Conservation (phyloP, 352 stramenopile species). For the Hyaloperonospora arabidopsidis region DNA sequence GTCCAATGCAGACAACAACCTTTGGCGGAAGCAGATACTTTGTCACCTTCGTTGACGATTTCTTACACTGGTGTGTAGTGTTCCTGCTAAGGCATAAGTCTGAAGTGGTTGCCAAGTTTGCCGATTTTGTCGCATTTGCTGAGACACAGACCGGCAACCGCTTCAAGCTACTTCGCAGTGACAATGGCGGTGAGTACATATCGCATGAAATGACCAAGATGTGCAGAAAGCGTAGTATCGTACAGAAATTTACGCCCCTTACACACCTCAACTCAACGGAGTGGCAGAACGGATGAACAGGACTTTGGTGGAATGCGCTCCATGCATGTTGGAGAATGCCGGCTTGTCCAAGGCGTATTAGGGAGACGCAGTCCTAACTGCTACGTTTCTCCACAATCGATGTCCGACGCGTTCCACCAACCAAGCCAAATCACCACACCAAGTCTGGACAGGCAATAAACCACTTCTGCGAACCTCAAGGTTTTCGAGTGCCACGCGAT, state of each 20-base stretch:
- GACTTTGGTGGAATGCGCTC: conserved; percentile 1
- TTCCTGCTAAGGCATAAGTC: conserved; percentile 13
- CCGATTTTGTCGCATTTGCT: conserved; percentile 7
- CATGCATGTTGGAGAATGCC: conserved; percentile 5
- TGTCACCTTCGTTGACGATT: conserved; percentile 2
- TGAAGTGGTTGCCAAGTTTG: conserved; percentile 16
- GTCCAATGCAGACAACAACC: conserved; percentile 4
- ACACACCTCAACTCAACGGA: conserved; percentile 17
- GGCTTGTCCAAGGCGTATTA: conserved; percentile 5
- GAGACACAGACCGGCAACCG: conserved; percentile 13
- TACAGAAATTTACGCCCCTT: conserved; percentile 19
- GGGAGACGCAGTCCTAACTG: conserved; percentile 5
- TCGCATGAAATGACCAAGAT: conserved; percentile 10
- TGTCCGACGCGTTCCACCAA: conserved; percentile 2
- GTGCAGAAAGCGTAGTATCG: conserved; percentile 1
- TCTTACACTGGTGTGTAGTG: conserved; percentile 5
- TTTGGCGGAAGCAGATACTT: conserved; percentile 7
- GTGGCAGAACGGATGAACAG: conserved; percentile 12
- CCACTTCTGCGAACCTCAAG: conserved; percentile 2
- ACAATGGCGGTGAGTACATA: conserved; percentile 14
- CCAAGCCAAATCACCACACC: conserved; percentile 1
- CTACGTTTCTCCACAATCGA: conserved; percentile 6
- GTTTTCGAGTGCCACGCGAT: conserved; percentile 1
- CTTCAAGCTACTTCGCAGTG: conserved; percentile 6
- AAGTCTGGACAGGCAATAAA: conserved; percentile 1